Evolutionary conservation across 2,329 filamentous ascomycete genomes (phyloP).

Genomic region (Pleomassaria siparia): DNA sequence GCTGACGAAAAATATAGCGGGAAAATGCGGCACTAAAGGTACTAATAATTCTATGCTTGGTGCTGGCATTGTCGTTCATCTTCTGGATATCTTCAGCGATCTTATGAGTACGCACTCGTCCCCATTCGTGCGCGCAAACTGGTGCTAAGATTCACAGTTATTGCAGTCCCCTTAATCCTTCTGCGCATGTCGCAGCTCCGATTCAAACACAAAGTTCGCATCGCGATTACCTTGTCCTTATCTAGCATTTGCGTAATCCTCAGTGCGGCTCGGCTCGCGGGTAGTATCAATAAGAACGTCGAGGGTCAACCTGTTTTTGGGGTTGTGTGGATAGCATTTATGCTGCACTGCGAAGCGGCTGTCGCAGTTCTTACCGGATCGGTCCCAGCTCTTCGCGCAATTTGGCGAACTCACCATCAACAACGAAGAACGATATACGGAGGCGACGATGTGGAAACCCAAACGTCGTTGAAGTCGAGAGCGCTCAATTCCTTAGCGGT

Average conservation of each 20-base stretch:
- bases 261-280: constrained; percentile 11
- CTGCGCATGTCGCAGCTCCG: constrained; percentile 11
- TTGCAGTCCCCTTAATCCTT: constrained; percentile 11
- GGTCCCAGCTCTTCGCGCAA: constrained; percentile 11
- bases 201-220: constrained; percentile 10
- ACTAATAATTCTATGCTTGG: constrained; percentile 9
- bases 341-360: constrained; percentile 16
- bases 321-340: constrained; percentile 12
- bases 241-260: constrained; percentile 13
- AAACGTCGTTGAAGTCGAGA: background rate
- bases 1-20: background rate
- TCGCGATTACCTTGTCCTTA: constrained; percentile 12
- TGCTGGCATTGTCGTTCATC: constrained; percentile 8
- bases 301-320: constrained; percentile 7
- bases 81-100: constrained; percentile 13
- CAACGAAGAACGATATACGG: background rate
- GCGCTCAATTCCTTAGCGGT: background rate
- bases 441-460: background rate
- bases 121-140: background rate
- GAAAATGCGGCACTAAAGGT: constrained; percentile 8
- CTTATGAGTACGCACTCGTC: constrained; percentile 11
- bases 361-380: constrained; percentile 15
- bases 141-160: constrained; percentile 8
- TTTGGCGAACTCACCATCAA: constrained; percentile 9
- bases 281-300: constrained; percentile 9